These are phyloP conservation scores for Globisporangium megalacanthum DNA, from an alignment of 352 stramenopile species.

Conservation along the genomic window DNA sequence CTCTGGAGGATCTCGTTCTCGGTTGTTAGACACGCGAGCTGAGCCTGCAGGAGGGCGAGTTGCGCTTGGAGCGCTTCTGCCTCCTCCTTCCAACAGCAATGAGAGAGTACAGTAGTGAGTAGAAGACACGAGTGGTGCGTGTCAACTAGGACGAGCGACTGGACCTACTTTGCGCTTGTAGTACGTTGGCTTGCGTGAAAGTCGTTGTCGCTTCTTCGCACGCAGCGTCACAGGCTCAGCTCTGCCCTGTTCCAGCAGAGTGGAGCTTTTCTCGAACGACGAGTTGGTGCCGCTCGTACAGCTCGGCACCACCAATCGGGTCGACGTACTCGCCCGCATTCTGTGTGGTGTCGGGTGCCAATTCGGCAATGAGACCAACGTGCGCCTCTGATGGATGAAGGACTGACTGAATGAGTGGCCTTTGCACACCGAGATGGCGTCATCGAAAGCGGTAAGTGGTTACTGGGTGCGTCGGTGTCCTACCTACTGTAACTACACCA, in stretches of 20 bases:
- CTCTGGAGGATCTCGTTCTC: background rate
- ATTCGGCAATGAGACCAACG: too few relatives aligned
- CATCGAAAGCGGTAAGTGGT: too few relatives aligned
- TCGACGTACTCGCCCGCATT: too few relatives aligned
- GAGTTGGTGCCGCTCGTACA: too few relatives aligned
- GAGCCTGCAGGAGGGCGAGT: constrained; percentile 17
- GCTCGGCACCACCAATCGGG: too few relatives aligned
- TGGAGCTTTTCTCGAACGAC: background rate
- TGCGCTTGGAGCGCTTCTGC: constrained; percentile 27
- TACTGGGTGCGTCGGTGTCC: background rate
- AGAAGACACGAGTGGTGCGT: too few relatives aligned
- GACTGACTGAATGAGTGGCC: too few relatives aligned
- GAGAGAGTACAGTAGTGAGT: too few relatives aligned
- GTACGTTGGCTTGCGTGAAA: background rate
- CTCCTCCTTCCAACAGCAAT: constrained; percentile 20
- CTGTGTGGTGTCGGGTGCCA: too few relatives aligned
- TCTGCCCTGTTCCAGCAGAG: background rate
- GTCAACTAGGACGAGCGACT: too few relatives aligned
- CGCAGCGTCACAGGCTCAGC: background rate
- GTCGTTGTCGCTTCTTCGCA: background rate
- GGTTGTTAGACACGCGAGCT: constrained; percentile 22
- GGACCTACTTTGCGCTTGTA: background rate
- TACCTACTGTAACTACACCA: too few relatives aligned
- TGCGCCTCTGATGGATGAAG: too few relatives aligned
- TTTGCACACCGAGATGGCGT: background rate